These are phyloP conservation scores for Salix koriyanagi DNA, from an alignment of 345 rosid species.

Conservation along the genomic window DNA sequence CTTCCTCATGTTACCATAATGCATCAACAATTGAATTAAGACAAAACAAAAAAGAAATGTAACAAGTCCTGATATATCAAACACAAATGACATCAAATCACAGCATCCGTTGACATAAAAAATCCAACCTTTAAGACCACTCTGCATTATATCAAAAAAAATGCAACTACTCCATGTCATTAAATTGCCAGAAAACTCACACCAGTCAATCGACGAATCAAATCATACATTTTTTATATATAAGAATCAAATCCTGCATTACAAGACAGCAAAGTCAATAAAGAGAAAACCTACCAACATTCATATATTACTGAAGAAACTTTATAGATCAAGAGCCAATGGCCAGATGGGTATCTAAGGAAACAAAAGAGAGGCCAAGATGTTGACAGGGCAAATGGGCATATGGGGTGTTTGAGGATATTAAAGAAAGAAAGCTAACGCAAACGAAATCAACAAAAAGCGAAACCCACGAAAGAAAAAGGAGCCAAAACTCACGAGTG, in stretches of 20 bases:
- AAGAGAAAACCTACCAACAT: not conserved
- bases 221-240: not conserved
- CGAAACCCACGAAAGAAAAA: not conserved
- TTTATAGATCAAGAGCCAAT: constrained; percentile 5
- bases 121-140: not conserved
- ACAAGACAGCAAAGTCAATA: not conserved
- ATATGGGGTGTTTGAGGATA: not conserved
- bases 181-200: not conserved
- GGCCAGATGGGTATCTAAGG: not conserved
- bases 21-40: not conserved
- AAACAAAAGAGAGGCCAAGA: not conserved
- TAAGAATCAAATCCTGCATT: not conserved
- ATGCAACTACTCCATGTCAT: not conserved
- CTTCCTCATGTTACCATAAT: not conserved
- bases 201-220: not conserved
- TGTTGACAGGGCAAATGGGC: not conserved
- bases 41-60: not conserved
- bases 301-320: not conserved
- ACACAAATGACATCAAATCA: not conserved
- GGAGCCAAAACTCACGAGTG: not conserved
- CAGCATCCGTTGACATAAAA: not conserved
- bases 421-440: not conserved
- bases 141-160: not conserved
- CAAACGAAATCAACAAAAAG: not conserved
- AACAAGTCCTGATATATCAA: not conserved